Evolutionary conservation across 192 early-diverging fungal genomes (phyloP), one percentile per base, ranked within the genome.

Genomic region (Linnemannia zychae): DNA sequence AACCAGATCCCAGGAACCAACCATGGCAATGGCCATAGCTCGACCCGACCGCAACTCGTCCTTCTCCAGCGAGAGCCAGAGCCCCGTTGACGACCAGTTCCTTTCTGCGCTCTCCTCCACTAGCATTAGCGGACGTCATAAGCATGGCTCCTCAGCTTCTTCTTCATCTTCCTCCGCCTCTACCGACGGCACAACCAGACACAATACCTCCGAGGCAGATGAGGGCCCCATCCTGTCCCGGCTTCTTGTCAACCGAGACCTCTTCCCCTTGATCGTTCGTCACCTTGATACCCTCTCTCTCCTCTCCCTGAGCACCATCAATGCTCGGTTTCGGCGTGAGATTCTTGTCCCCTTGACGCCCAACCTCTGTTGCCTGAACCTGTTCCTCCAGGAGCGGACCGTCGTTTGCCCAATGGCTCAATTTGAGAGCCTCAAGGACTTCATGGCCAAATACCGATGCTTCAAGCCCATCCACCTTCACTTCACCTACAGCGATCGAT

Each of bases 391-490:
- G 60, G 44, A 40, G 15, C 76, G 77, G 18, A 79, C 77, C 24
- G 66, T 84, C 53, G 34, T 84, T 60, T 84, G 82, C 28, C 82
- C 82, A 3, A 84, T 84, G 82, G 72, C 72, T 17, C 82, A 84
- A 46, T 84, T 84, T 40, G 82, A 84, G 73, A 47, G 67, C 37
- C 77, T 84, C 48, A 84, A 84, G 50, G 82, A 84, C 68, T 84
- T 84, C 40, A 84, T 84, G 82, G 68, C 31, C 49, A 84, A 84
- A 60, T 84, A 84, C 46, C 72, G 82, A 53, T 68, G 70, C 46
- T 84, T 84, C 60, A 84, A 84, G 38, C 82, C 82, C 5, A 44
- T 79, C 22, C 76, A 84, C 57, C 66, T 84, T 24, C 82, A 84
- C 36, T 84, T 84, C 63, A 84, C 82, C 33, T 84, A 84, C 72